These are phyloP conservation scores for Brassica nigra DNA, from an alignment of 345 rosid species.

Conservation along the genomic window DNA sequence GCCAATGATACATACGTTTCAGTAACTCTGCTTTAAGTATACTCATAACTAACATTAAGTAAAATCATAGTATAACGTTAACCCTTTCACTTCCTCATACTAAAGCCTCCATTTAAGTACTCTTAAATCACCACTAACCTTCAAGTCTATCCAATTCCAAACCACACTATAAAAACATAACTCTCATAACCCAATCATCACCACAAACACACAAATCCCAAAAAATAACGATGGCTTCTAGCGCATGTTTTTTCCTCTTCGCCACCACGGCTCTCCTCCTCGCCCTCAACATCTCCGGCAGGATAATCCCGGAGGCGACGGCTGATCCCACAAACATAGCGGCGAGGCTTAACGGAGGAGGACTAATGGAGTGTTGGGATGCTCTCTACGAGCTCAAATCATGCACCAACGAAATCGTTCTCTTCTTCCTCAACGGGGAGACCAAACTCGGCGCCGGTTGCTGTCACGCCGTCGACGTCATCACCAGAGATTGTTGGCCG, in stretches of 20 bases:
- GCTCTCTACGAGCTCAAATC: conserved; percentile 62
- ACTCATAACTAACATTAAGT: conserved; percentile 2
- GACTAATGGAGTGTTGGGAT: conserved; percentile 62
- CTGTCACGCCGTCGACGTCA: conserved; percentile 55
- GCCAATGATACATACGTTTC: background rate
- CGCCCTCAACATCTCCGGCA: conserved; percentile 15
- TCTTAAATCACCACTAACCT: conserved; percentile 8
- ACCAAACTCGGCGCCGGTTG: conserved; percentile 56
- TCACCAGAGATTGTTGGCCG: conserved; percentile 75
- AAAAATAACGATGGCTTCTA: conserved; percentile 21
- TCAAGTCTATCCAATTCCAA: background rate
- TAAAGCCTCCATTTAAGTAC: background rate
- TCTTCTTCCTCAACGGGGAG: conserved; percentile 62
- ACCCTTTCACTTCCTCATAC: conserved; percentile 28
- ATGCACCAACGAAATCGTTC: conserved; percentile 66
- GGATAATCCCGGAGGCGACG: background rate
- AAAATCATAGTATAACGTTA: background rate
- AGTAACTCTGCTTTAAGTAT: background rate
- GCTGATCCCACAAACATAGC: conserved; percentile 17
- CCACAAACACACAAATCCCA: background rate
- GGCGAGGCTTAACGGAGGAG: conserved; percentile 43
- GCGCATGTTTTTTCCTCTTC: conserved; percentile 24
- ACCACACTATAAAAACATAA: conserved; percentile 6
- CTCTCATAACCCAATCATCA: conserved; percentile 12
- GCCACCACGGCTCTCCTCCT: conserved; percentile 23